Conservation (phyloP, 352 stramenopile species). For the Pythium utonaiense region DNA sequence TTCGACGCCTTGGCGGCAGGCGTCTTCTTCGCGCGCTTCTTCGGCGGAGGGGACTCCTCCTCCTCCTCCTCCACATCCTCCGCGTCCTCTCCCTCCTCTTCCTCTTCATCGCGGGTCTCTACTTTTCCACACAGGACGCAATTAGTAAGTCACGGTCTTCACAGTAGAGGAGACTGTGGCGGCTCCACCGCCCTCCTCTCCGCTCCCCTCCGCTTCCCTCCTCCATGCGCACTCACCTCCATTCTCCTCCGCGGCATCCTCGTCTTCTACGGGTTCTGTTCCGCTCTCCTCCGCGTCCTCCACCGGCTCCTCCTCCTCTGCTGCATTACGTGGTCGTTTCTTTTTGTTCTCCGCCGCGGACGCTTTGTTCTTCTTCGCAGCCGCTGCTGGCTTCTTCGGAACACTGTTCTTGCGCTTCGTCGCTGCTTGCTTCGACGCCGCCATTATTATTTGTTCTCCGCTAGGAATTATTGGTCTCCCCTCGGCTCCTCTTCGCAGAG, state of each 20-base stretch:
- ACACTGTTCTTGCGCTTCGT: not conserved
- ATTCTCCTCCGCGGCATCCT: not conserved
- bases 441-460: slow-evolving; percentile 10
- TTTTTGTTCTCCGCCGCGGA: not conserved
- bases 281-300: slow-evolving; percentile 1
- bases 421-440: slow-evolving; percentile 1
- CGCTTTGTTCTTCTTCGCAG: not conserved
- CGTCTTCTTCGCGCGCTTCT: slow-evolving; percentile 17
- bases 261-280: not conserved
- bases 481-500: not conserved
- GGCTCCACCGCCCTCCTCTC: not conserved
- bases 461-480: not conserved
- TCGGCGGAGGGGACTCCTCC: not conserved
- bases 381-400: not conserved
- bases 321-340: slow-evolving; percentile 8
- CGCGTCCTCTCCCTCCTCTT: not conserved
- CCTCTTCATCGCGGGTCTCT: not conserved
- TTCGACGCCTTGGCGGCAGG: not conserved
- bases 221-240: not conserved
- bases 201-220: not conserved
- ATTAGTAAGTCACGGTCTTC: not conserved
- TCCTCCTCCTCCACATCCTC: slow-evolving; percentile 6
- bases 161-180: not conserved
- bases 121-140: not conserved
- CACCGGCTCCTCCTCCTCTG: slow-evolving; percentile 1